Percentiles rank a stretch among this genome's conserved stretches.
Evolutionary conservation across 2,329 filamentous ascomycete species (phyloP).

Genomic region (Pyrenochaeta sp.): DNA sequence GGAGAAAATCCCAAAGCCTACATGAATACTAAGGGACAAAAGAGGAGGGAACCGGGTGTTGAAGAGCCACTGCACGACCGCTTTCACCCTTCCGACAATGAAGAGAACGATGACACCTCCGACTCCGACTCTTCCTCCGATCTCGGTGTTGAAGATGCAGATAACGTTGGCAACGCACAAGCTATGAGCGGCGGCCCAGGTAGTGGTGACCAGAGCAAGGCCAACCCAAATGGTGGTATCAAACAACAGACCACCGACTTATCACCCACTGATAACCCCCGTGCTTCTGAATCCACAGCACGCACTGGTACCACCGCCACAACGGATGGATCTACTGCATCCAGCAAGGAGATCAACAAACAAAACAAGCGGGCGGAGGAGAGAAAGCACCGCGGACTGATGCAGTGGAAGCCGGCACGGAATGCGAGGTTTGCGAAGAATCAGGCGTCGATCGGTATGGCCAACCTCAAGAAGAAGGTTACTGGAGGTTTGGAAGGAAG

Average conservation of each 20-base stretch:
- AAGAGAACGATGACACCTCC: conserved; percentile 50
- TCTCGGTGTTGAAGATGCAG: conserved; percentile 68
- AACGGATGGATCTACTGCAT: conserved; percentile 27
- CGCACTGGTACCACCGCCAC: conserved; percentile 38
- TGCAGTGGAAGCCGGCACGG: conserved; percentile 93
- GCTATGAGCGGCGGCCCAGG: conserved; percentile 33
- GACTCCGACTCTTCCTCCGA: conserved; percentile 57
- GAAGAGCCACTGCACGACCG: conserved; percentile 63
- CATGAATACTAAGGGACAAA: conserved; percentile 61
- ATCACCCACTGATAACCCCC: conserved; percentile 31
- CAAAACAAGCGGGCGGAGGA: conserved; percentile 76
- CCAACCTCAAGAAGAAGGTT: conserved; percentile 78
- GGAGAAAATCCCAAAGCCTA: conserved; percentile 75
- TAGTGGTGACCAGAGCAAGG: conserved; percentile 19
- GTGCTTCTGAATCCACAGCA: conserved; percentile 37
- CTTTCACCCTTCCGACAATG: conserved; percentile 55
- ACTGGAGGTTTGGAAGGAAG: conserved; percentile 76
- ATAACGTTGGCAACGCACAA: conserved; percentile 34
- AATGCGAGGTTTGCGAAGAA: conserved; percentile 89
- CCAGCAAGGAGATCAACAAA: conserved; percentile 67
- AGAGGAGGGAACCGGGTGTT: conserved; percentile 64
- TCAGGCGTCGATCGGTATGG: conserved; percentile 79
- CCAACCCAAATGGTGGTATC: conserved; percentile 24
- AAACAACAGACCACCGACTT: conserved; percentile 41
- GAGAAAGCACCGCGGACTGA: conserved; percentile 85